Evolutionary conservation across 768 basidiomycete species (phyloP).

Genomic region (Boletus tomentosulus): DNA sequence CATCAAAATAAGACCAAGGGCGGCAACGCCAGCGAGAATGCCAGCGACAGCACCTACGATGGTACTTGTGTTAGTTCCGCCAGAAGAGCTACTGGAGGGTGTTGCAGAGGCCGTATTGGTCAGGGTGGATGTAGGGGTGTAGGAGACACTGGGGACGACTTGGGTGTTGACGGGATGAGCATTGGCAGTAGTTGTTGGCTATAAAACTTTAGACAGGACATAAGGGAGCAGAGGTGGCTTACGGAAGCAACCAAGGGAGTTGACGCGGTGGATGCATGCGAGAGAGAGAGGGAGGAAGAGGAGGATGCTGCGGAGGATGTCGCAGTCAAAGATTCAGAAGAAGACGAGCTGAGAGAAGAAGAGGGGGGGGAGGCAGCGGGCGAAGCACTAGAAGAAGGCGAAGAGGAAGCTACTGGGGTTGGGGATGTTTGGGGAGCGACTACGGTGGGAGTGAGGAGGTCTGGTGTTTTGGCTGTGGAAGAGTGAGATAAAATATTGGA

Average conservation of each 20-base stretch:
- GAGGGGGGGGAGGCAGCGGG: slow-evolving; percentile 2
- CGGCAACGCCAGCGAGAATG: slow-evolving; percentile 40
- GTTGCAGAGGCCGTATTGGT: slow-evolving; percentile 21
- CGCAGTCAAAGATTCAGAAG: background rate
- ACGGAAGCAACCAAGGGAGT: slow-evolving; percentile 12
- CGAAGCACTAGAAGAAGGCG: slow-evolving; percentile 4
- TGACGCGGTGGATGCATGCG: slow-evolving; percentile 5
- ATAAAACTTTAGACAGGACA: background rate
- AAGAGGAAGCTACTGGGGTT: background rate
- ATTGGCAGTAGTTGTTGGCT: slow-evolving; percentile 1
- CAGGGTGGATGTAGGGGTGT: slow-evolving; percentile 1
- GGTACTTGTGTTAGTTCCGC: slow-evolving; percentile 29
- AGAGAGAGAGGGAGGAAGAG: slow-evolving; percentile 3
- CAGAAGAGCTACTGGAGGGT: slow-evolving; percentile 32
- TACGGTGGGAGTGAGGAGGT: background rate
- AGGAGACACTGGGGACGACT: background rate
- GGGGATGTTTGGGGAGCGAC: background rate
- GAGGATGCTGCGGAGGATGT: background rate
- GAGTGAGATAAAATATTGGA: background rate
- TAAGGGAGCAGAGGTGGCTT: background rate
- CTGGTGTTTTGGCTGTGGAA: slow-evolving; percentile 2
- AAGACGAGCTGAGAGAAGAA: slow-evolving; percentile 11
- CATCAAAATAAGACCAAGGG: slow-evolving; percentile 37
- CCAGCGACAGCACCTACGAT: slow-evolving; percentile 44
- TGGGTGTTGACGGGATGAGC: background rate